phyloP scores from a whole-genome alignment of 148 eudicot genomes.

The Mesembryanthemum crystallinum region DNA sequence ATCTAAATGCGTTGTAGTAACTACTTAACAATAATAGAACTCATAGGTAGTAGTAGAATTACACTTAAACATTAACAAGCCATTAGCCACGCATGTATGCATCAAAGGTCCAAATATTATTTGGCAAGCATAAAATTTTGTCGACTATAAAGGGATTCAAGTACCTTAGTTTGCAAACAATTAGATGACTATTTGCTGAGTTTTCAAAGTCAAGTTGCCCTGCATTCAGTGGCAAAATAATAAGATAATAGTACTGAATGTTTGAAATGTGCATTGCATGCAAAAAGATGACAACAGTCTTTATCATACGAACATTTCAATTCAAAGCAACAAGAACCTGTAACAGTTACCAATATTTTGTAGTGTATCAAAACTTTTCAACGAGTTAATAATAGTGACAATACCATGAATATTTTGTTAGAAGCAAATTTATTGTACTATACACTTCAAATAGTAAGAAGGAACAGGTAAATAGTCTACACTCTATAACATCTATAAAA shows the following conservation, averaged over 20 bases:
- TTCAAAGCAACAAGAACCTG: too few relatives aligned
- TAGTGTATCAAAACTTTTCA: too few relatives aligned
- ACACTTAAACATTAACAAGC: neutral
- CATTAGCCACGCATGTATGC: too few relatives aligned
- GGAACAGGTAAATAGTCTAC: neutral
- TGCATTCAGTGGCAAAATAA: neutral
- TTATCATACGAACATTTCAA: too few relatives aligned
- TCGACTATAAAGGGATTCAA: neutral
- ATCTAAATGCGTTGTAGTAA: too few relatives aligned
- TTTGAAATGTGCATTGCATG: neutral
- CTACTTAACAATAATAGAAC: neutral
- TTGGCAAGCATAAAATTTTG: neutral
- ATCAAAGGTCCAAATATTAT: too few relatives aligned
- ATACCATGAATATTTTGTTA: too few relatives aligned
- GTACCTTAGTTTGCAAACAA: neutral
- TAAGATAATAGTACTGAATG: neutral
- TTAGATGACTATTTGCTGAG: too few relatives aligned
- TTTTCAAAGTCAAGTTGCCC: neutral
- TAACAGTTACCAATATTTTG: too few relatives aligned
- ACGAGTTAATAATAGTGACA: too few relatives aligned
- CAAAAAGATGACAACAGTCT: neutral
- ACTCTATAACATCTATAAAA: neutral
- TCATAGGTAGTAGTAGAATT: neutral
- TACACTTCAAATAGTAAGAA: too few relatives aligned
- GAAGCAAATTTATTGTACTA: too few relatives aligned